Base-by-base conservation (phyloP, 148 eudicot species). In the Heliamphora exappendiculata region DNA sequence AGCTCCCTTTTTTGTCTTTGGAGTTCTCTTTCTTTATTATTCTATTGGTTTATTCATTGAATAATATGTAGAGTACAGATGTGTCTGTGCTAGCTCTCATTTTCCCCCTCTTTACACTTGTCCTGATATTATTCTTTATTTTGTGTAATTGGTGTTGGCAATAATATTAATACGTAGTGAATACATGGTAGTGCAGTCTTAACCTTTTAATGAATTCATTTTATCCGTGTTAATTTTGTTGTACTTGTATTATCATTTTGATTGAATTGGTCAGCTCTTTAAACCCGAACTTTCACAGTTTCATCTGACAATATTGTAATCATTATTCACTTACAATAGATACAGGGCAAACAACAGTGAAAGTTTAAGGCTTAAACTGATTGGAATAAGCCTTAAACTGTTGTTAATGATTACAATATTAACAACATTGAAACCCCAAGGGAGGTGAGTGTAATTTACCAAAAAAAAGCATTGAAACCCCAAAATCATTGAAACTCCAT, bases 271-370 rank as follows among this genome's bases (percentile, higher is more conserved):
- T 4, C 13, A 16, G 9, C 12, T 57, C 44, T 41, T 39, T 9
- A 37, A 8, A 26, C 50, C 34, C 76, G 26, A 73, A 41, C 37
- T 73, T 72, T 16, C 31, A 68, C 47, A 41, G 26, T 73, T 72
- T 16, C 31, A 68, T 41, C 36, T 58, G 53, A 10, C 51, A 58
- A 7, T 37, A 41, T 60, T 57, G 42, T 60, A 69, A 62, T 74
- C 31, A 60, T 44, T 58, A 45, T 31, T 47, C 28, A 28, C 64
- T 41, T 42, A 16, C 42, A 44, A 62, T 44, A 11, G 26, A 67
- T 24, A 13, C 53, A 45, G 36, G 36, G 45, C 29, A 8, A 14
- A 16, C 20, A n/a, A n/a, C n/a, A n/a, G n/a, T n/a, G n/a, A n/a
- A n/a, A n/a, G n/a, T n/a, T n/a, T n/a, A n/a, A n/a, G n/a, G n/a